phyloP scores from a whole-genome alignment of 2,329 filamentous ascomycete genomes.

The Conoideocrella luteorostrata region DNA sequence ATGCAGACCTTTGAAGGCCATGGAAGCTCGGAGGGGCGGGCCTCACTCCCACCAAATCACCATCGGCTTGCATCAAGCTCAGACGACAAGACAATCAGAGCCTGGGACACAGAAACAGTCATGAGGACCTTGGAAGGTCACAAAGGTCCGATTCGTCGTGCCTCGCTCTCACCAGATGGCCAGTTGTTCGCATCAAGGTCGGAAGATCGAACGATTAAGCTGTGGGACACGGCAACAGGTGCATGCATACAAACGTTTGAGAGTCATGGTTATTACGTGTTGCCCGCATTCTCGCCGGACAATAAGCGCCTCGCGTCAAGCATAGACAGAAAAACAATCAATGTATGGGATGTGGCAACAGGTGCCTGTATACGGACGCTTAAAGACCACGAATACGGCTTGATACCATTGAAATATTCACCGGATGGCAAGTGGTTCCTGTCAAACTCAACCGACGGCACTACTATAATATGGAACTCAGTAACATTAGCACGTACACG shows the following conservation, averaged over 20 bases:
- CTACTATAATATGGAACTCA: no score
- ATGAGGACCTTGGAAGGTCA: background rate
- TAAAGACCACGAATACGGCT: no score
- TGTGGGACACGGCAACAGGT: slow-evolving; percentile 6
- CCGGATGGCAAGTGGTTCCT: no score
- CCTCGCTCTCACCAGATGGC: slow-evolving; percentile 1
- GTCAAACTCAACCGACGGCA: no score
- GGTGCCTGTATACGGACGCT: background rate
- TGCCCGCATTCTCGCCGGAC: background rate
- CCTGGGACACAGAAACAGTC: no score
- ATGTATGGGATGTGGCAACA: slow-evolving; percentile 8
- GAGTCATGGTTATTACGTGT: background rate
- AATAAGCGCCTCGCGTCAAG: background rate
- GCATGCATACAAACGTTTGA: slow-evolving; percentile 4
- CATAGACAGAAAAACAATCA: background rate
- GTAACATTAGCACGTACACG: no score
- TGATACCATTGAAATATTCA: no score
- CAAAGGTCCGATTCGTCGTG: no score
- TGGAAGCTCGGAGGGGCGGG: no score
- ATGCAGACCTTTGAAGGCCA: background rate
- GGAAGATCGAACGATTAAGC: background rate
- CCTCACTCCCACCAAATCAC: background rate
- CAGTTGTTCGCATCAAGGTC: slow-evolving; percentile 2
- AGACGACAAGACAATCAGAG: background rate
- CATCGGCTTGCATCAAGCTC: slow-evolving; percentile 1